Evolutionary conservation across 176 grass and related monocot species (phyloP).

Genomic region (Puccinellia tenuiflora): DNA sequence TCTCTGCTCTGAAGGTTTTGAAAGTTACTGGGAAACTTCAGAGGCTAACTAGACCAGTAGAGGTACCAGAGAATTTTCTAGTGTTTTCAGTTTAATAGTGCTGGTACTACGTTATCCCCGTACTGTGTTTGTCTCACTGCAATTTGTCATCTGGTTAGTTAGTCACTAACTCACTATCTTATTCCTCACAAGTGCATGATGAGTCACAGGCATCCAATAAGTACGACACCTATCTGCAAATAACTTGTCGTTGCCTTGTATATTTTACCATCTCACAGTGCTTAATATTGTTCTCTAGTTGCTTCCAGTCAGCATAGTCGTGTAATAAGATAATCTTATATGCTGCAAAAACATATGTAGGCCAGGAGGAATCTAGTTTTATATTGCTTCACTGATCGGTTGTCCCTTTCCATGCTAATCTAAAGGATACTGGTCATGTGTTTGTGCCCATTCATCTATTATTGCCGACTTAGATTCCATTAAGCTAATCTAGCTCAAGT

Average conservation of each 20-base stretch:
- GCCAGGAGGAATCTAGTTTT: slow-evolving; percentile 6
- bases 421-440: not conserved
- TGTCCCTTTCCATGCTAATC: not conserved
- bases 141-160: not conserved
- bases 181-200: not conserved
- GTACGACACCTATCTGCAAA: slow-evolving; percentile 21
- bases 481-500: not conserved
- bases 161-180: not conserved
- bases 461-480: not conserved
- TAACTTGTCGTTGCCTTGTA: slow-evolving; percentile 4
- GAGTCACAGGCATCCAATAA: not conserved
- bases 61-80: slow-evolving; percentile 49
- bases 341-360: not conserved
- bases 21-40: slow-evolving; percentile 56
- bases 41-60: slow-evolving; percentile 66
- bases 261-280: slow-evolving; percentile 8
- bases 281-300: slow-evolving; percentile 1
- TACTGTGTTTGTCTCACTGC: not conserved
- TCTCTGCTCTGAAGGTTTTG: slow-evolving; percentile 90
- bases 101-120: not conserved
- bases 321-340: not conserved
- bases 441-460: not conserved
- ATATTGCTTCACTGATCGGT: not conserved
- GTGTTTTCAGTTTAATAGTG: not conserved
- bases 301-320: not conserved